These are phyloP conservation scores for Backusella circina DNA, from an alignment of 192 early-diverging fungal genomes.

Conservation along the genomic window DNA sequence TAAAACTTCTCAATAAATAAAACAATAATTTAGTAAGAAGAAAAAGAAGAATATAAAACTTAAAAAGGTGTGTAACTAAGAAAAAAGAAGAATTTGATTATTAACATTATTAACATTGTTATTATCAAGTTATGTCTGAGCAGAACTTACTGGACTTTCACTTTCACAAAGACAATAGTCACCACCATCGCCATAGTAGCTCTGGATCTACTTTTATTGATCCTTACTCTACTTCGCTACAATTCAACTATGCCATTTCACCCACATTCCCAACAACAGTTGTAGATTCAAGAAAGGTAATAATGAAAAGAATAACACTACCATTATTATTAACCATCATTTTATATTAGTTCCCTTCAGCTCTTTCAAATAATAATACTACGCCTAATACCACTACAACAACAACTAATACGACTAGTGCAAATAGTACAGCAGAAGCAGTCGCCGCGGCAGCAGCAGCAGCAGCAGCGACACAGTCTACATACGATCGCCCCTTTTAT, in stretches of 20 bases:
- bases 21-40: background rate
- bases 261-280: background rate
- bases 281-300: slow-evolving; percentile 4
- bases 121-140: slow-evolving; percentile 4
- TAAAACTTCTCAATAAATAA: background rate
- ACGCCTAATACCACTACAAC: background rate
- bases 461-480: background rate
- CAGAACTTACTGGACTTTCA: background rate
- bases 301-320: background rate
- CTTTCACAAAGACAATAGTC: background rate
- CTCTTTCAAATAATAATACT: background rate
- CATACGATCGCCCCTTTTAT: background rate
- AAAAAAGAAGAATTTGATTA: background rate
- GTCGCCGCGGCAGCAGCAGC: background rate
- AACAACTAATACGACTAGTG: background rate
- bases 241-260: background rate
- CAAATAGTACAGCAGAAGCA: background rate
- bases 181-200: background rate
- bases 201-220: background rate
- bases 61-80: background rate
- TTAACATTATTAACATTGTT: background rate
- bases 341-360: background rate
- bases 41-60: background rate
- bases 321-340: background rate
- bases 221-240: background rate